Conservation (phyloP, 2,329 filamentous ascomycete genomes). For the Trichoderma sp. region DNA sequence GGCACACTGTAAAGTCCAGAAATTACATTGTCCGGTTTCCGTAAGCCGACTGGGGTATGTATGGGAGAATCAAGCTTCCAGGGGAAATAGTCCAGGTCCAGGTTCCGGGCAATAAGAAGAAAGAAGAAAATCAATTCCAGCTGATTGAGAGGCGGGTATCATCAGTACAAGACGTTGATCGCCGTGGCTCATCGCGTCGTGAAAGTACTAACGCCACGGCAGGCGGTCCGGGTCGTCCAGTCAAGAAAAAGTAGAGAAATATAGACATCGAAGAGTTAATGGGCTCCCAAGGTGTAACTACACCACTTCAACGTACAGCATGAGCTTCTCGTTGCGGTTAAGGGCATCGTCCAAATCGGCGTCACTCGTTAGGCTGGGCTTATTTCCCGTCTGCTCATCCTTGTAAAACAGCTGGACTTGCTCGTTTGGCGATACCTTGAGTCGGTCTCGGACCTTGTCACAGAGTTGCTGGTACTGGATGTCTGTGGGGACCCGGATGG, state of each 20-base stretch:
- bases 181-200: conserved; percentile 2
- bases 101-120: not conserved
- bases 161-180: conserved; percentile 4
- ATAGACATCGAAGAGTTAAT: conserved; percentile 19
- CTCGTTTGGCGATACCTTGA: conserved; percentile 69
- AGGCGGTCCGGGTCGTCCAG: not conserved
- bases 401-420: conserved; percentile 79
- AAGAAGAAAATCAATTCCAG: not conserved
- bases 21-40: not conserved
- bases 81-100: not conserved
- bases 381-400: conserved; percentile 75
- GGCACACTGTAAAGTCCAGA: not conserved
- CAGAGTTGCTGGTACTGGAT: conserved; percentile 75
- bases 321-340: conserved; percentile 80
- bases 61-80: not conserved
- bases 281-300: conserved; percentile 29
- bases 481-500: conserved; percentile 81
- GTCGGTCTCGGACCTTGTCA: conserved; percentile 79
- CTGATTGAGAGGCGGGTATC: conserved; percentile 16
- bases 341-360: conserved; percentile 78
- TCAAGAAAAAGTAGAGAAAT: not conserved
- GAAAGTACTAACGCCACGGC: not conserved
- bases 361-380: conserved; percentile 72
- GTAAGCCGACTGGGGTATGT: not conserved
- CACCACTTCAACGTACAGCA: conserved; percentile 64